Evolutionary conservation across 2,329 filamentous ascomycete genomes (phyloP), one percentile per base, ranked within the genome.

Genomic region (Anthostomella pinea): DNA sequence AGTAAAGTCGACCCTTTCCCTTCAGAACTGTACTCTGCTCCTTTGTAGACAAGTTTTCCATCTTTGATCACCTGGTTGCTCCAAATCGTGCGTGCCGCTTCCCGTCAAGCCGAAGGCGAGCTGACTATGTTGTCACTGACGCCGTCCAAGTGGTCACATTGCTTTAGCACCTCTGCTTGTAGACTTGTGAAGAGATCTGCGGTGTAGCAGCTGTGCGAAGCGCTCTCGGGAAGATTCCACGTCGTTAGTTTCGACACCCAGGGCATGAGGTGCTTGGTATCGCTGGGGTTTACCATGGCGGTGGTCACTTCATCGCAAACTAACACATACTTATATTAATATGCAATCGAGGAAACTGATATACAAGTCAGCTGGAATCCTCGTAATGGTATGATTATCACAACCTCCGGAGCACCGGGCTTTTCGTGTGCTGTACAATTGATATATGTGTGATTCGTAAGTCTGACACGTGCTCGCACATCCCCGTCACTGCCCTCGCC

Each of bases 21-120:
- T 38, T 58, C 79, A 17, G 73, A 58, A 14, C 70, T 68, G 44
- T 72, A 46, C 56, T 60, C 69, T 57, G 57, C 64, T 54, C 39
- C 63, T 50, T 48, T 51, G 26, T 56, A 52, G 6, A 41, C 68
- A 53, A 41, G 51, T 33, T 45, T 22, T 5, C 54, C 54, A 20
- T 42, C 30, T 3, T 35, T 29, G 2, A 43, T 52, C n/a, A 46
- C 38, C 23, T 57, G 57, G 20, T 58, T 53, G 40, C 33, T 37
- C 16, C 56, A 57, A 28, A 58, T 52, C 25, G 48, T 51, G 25
- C 41, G 36, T 9, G 51, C 57, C 38, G 53, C 57, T 6, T 49
- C 38, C 28, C 56, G 49, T 51, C 68, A 72, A 4, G 53, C 46
- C 8, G 48, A 46, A 0, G 64, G 64, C 22, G 64, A 59, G 20